Evolutionary conservation across 805 yeast genomes (phyloP), one percentile per base, ranked within the genome.

Genomic region (Zygosaccharomyces bailii): DNA sequence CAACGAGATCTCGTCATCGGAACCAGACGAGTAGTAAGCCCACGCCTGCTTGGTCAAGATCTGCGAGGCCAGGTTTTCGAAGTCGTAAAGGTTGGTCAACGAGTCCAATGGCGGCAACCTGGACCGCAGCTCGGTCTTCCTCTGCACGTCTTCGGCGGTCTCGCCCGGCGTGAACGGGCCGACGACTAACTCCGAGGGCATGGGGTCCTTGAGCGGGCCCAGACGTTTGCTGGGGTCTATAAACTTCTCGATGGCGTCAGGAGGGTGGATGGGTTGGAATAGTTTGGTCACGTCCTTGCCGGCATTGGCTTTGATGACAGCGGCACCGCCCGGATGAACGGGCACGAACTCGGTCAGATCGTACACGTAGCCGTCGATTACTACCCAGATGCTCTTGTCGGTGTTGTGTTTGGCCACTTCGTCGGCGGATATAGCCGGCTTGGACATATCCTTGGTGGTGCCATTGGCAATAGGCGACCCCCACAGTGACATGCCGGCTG

Each of bases 11-110:
- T 91, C 98, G 64, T 91, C 98, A 65, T 91, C 97, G 13, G 96
- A 76, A 7, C 91, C 98, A 27, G 89, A 79, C 3, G 95, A 84
- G 62, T 89, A 91, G 66, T 91, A 91, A 10, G 93, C 93, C 95
- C 97, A 86, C 0, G 93, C 97, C 24, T 78, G 76, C 44, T 78
- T 80, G 23, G 86, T 76, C 73, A 91, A 71, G 25, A 86, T 84
- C 48, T 81, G 76, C 40, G 87, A 74, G 3, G 98, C 97, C 35
- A 91, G 79, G 55, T 78, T 76, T 64, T 91, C 98, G 60, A 91
- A 89, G 64, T 91, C 98, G 55, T 80, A 82, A 48, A 87, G 56
- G 57, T 93, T 91, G 60, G 81, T 79, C 46, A 90, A 75, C 55
- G 79, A 80, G 5, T 78, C 70, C 31, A 91, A 59, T 11, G 80